These are phyloP conservation scores for Blumeriella jaapii DNA, from an alignment of 2,329 filamentous ascomycete species.

Conservation along the genomic window DNA sequence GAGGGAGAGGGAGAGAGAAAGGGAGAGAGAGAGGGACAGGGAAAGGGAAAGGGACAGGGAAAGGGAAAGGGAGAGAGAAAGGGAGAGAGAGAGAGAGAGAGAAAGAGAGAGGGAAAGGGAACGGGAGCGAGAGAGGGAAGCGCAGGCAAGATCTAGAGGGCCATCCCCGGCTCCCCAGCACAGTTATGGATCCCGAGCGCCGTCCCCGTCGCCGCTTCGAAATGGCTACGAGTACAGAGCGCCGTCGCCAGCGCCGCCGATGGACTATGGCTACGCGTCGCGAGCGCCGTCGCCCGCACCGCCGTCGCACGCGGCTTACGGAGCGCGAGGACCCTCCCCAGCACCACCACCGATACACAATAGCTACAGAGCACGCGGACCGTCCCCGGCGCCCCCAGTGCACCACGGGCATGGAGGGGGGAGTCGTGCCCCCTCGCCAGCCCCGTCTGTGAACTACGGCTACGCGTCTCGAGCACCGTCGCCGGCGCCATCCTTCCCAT, in stretches of 20 bases:
- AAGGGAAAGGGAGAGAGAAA: conserved; percentile 29
- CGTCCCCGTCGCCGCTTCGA: conserved; percentile 29
- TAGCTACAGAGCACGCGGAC: conserved; percentile 30
- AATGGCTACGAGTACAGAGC: conserved; percentile 24
- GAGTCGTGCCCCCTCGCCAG: conserved; percentile 24
- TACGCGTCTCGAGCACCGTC: conserved; percentile 31
- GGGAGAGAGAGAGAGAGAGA: conserved; percentile 22
- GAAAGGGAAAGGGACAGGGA: conserved; percentile 21
- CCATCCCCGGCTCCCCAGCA: conserved; percentile 25
- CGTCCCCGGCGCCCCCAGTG: too few species aligned
- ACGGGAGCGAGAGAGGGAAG: conserved; percentile 22
- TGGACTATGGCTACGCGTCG: conserved; percentile 29
- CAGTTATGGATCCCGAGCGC: conserved; percentile 27
- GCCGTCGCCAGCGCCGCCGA: conserved; percentile 25
- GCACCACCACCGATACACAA: conserved; percentile 23
- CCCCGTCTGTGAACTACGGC: conserved; percentile 23
- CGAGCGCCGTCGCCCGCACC: conserved; percentile 31
- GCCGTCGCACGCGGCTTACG: conserved; percentile 25
- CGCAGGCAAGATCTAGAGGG: conserved; percentile 15
- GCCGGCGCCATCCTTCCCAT: conserved; percentile 22
- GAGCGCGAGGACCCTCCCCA: conserved; percentile 22
- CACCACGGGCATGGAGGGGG: too few species aligned
- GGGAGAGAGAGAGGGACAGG: conserved; percentile 32
- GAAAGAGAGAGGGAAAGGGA: conserved; percentile 30
- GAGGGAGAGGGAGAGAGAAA: conserved; percentile 22